Evolutionary conservation across 1,284 basidiomycete species (phyloP).

Genomic region (Cystobasidiaceae sp.): DNA sequence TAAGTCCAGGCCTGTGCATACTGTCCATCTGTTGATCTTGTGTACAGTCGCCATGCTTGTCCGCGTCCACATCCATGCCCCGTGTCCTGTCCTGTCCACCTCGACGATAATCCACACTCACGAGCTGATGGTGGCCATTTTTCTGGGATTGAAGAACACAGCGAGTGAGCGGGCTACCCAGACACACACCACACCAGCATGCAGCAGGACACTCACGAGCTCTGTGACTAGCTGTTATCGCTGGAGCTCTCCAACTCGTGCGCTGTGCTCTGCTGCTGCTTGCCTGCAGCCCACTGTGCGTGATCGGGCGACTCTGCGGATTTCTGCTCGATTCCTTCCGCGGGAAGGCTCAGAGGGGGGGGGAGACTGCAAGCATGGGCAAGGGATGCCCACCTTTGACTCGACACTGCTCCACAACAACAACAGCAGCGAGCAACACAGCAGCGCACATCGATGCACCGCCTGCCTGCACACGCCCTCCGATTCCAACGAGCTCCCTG

Average conservation of each 20-base stretch:
- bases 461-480: neutral
- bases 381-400: neutral
- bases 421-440: neutral
- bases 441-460: neutral
- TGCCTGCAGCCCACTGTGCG: neutral
- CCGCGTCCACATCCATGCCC: too few relatives aligned
- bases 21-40: too few relatives aligned
- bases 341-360: neutral
- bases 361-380: neutral
- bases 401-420: neutral
- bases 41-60: too few relatives aligned
- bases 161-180: neutral
- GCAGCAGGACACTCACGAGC: neutral
- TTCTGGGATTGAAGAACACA: neutral
- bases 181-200: neutral
- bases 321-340: neutral
- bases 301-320: neutral
- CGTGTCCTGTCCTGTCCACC: too few relatives aligned
- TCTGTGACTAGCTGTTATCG: too few relatives aligned
- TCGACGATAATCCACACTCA: too few relatives aligned
- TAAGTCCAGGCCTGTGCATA: too few relatives aligned
- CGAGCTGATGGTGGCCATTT: constrained; percentile 10
- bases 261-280: neutral
- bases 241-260: neutral
- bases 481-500: neutral